Percentiles rank a stretch among this genome's conserved stretches.
Evolutionary conservation across 257 asterid species (phyloP).

Genomic region (Ajuga chamaepitys): DNA sequence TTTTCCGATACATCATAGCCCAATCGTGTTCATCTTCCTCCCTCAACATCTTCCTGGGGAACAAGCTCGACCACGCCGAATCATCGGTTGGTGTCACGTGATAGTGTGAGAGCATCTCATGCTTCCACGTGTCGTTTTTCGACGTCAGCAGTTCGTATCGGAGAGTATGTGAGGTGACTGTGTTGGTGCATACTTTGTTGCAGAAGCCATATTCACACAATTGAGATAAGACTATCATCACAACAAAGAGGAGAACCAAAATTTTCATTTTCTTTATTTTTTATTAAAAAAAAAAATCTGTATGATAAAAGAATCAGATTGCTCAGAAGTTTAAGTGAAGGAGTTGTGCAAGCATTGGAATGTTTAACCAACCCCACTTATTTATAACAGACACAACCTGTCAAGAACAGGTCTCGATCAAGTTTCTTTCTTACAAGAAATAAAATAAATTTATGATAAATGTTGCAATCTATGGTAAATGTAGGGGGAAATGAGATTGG

Average conservation of each 20-base stretch:
- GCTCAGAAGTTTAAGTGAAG: neutral
- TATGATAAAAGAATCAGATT: neutral
- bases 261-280: constrained; percentile 22
- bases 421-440: neutral
- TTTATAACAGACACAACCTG: constrained; percentile 11
- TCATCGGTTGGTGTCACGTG: constrained; percentile 81
- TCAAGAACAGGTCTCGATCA: constrained; percentile 17
- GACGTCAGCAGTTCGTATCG: constrained; percentile 52
- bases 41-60: constrained; percentile 60
- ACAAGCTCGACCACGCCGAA: constrained; percentile 57
- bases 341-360: neutral
- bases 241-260: constrained; percentile 4
- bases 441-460: neutral
- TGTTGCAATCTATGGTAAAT: constrained; percentile 16
- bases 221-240: constrained; percentile 14
- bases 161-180: constrained; percentile 49
- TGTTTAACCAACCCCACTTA: constrained; percentile 5
- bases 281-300: neutral
- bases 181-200: constrained; percentile 71
- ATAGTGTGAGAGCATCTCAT: constrained; percentile 58
- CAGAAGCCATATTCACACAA: constrained; percentile 23
- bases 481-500: constrained; percentile 19
- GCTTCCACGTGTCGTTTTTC: constrained; percentile 52
- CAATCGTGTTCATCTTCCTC: constrained; percentile 51
- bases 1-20: constrained; percentile 47